Percentiles rank a stretch among this genome's conserved stretches.
phyloP scores from a whole-genome alignment of 2,329 filamentous ascomycete species.

The Daldinia eschscholtzii region DNA sequence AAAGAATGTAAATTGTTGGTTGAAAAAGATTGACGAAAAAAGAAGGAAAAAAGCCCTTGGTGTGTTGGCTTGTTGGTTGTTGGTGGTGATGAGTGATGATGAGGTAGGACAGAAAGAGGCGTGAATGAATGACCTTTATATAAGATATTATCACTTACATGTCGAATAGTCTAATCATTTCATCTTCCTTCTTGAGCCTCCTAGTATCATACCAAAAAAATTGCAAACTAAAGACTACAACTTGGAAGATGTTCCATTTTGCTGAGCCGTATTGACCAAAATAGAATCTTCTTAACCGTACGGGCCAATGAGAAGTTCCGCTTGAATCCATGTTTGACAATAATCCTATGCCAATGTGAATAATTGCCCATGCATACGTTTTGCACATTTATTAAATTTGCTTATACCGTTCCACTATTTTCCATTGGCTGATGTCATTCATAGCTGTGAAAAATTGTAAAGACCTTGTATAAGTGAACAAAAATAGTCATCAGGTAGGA shows the following conservation, averaged over 20 bases:
- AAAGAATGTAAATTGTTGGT: constrained; percentile 1
- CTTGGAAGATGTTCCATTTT: background rate
- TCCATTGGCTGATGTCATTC: background rate
- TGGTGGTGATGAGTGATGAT: background rate
- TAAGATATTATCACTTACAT: background rate
- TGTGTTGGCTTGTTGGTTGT: background rate
- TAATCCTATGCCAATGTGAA: constrained; percentile 2
- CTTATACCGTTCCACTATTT: constrained; percentile 1
- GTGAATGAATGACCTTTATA: constrained; percentile 5
- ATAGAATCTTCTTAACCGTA: constrained; percentile 3
- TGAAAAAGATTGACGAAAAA: background rate
- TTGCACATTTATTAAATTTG: constrained; percentile 2
- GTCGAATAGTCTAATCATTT: background rate
- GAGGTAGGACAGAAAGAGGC: background rate
- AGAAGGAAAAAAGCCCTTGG: background rate
- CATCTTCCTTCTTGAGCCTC: background rate
- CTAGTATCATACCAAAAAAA: background rate
- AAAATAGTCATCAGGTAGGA: constrained; percentile 1
- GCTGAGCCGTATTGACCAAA: background rate
- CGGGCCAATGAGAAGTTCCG: background rate
- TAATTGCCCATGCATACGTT: background rate
- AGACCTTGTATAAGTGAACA: background rate
- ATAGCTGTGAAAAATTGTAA: background rate
- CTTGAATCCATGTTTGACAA: background rate
- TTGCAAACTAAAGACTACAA: no score